phyloP scores from a whole-genome alignment of 2,329 filamentous ascomycete species.

The Purpureocillium takamizusanense region DNA sequence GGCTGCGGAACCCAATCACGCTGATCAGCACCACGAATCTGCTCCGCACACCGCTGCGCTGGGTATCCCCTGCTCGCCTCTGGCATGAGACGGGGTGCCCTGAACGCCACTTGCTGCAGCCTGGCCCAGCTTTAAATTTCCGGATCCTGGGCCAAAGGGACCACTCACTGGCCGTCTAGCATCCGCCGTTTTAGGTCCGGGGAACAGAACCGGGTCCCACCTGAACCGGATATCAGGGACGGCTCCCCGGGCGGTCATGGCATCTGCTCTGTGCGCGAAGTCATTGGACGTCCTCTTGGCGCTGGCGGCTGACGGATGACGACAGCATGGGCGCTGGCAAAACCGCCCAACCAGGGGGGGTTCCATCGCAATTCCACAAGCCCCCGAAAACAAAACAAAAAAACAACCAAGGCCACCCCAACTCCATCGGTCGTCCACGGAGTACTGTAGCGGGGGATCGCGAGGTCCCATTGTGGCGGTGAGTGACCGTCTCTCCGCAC shows the following conservation, averaged over 20 bases:
- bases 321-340: background rate
- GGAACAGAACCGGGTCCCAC: slow-evolving; percentile 10
- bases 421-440: no score
- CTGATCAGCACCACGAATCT: no score
- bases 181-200: slow-evolving; percentile 4
- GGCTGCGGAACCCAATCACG: no score
- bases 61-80: background rate
- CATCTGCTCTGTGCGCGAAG: background rate
- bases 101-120: slow-evolving; percentile 6
- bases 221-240: slow-evolving; percentile 6
- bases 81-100: slow-evolving; percentile 4
- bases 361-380: no score
- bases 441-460: no score
- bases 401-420: no score
- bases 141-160: slow-evolving; percentile 1
- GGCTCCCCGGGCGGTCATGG: slow-evolving; percentile 2
- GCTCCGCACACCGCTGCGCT: background rate
- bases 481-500: no score
- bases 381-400: no score
- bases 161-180: slow-evolving; percentile 2
- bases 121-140: slow-evolving; percentile 6
- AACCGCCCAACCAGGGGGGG: no score
- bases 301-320: background rate
- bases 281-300: background rate
- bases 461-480: no score